Conservation (phyloP, 106 monocot species). For the Dendrobium officinale region DNA sequence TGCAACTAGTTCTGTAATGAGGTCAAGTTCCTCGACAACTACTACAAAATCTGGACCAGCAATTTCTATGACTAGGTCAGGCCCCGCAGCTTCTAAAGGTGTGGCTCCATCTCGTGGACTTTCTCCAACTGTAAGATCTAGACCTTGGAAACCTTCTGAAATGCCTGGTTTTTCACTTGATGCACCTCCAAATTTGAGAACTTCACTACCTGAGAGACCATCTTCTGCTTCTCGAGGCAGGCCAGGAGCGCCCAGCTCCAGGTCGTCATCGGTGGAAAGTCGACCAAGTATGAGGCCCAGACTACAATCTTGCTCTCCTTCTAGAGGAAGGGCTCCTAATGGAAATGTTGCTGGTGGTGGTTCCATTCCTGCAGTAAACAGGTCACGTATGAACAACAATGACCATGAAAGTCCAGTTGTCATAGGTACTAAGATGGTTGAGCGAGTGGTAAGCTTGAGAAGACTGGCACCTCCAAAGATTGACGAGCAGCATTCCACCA, state of each 20-base stretch:
- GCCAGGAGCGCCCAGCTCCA: slow-evolving; percentile 53
- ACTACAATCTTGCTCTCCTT: slow-evolving; percentile 75
- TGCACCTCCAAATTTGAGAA: slow-evolving; percentile 63
- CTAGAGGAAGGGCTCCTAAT: slow-evolving; percentile 58
- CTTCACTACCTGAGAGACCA: slow-evolving; percentile 53
- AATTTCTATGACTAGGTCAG: slow-evolving; percentile 8
- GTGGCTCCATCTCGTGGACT: slow-evolving; percentile 28
- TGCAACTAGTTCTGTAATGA: not conserved
- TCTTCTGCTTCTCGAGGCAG: slow-evolving; percentile 67
- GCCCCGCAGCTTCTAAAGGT: slow-evolving; percentile 17
- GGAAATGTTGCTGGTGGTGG: slow-evolving; percentile 27
- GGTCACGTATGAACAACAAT: slow-evolving; percentile 25
- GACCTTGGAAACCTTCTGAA: slow-evolving; percentile 66
- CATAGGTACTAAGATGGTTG: slow-evolving; percentile 84
- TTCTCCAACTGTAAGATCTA: slow-evolving; percentile 64
- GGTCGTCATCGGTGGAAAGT: slow-evolving; percentile 59
- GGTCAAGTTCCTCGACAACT: slow-evolving; percentile 2
- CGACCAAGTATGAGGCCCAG: slow-evolving; percentile 33
- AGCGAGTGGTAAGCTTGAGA: slow-evolving; percentile 57
- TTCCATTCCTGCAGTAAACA: slow-evolving; percentile 41
- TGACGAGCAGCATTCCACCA: slow-evolving; percentile 22
- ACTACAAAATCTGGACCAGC: slow-evolving; percentile 22
- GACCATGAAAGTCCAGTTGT: slow-evolving; percentile 51
- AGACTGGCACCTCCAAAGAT: slow-evolving; percentile 74
- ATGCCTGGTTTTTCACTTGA: slow-evolving; percentile 61